phyloP scores from a whole-genome alignment of 2,329 filamentous ascomycete genomes.

The Talaromyces sp. region DNA sequence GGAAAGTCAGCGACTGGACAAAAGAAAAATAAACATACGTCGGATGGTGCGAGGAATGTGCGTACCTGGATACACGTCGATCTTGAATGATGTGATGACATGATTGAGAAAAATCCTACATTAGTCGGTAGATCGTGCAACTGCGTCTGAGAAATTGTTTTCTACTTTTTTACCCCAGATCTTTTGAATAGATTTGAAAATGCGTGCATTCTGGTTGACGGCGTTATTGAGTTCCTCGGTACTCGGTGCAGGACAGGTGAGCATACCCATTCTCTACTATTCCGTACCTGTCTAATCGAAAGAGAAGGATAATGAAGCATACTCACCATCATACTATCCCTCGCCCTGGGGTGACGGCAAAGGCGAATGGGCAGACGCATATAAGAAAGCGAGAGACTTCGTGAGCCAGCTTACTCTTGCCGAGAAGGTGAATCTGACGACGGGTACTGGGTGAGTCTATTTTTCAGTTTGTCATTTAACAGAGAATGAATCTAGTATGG shows the following conservation, averaged over 20 bases:
- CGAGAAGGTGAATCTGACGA: slow-evolving; percentile 94
- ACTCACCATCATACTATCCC: slow-evolving; percentile 69
- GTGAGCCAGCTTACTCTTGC: slow-evolving; percentile 77
- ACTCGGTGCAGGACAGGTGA: background rate
- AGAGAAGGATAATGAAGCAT: slow-evolving; percentile 26
- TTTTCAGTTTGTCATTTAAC: background rate
- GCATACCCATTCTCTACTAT: background rate
- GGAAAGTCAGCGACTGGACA: background rate
- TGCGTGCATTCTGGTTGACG: slow-evolving; percentile 5
- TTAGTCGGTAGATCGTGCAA: background rate
- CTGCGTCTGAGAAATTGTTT: background rate
- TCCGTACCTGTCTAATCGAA: background rate
- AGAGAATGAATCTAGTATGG: no score
- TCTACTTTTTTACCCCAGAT: no score
- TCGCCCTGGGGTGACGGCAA: slow-evolving; percentile 80
- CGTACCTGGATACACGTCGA: slow-evolving; percentile 1
- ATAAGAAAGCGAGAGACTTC: slow-evolving; percentile 70
- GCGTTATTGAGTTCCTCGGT: slow-evolving; percentile 4
- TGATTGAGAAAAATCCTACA: background rate
- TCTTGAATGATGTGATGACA: background rate
- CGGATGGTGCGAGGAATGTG: background rate
- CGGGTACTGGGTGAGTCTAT: slow-evolving; percentile 70
- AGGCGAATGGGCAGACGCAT: slow-evolving; percentile 72
- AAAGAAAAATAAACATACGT: background rate
- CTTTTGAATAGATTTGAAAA: background rate